Conservation (phyloP, 306 rosid genomes). For the Nissolia schottii region DNA sequence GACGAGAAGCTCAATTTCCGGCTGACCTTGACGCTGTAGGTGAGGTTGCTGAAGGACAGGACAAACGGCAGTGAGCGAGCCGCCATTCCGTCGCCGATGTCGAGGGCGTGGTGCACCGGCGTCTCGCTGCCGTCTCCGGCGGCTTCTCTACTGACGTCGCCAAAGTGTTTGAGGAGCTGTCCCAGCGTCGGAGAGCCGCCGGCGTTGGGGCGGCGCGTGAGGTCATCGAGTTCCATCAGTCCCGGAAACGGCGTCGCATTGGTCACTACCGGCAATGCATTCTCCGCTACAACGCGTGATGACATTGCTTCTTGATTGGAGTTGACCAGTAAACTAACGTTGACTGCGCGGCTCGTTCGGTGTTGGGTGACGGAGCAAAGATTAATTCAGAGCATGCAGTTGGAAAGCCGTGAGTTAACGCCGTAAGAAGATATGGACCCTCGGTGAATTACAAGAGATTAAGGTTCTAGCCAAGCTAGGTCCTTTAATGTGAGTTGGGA, state of each 20-base stretch:
- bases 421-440: not conserved
- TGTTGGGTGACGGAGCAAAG: not conserved
- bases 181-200: slow-evolving; percentile 56
- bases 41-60: slow-evolving; percentile 65
- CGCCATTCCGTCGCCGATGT: slow-evolving; percentile 35
- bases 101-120: slow-evolving; percentile 60
- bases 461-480: not conserved
- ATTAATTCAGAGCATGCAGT: not conserved
- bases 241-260: slow-evolving; percentile 26
- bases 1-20: slow-evolving; percentile 45
- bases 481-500: not conserved
- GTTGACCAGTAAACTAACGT: not conserved
- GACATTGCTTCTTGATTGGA: slow-evolving; percentile 27
- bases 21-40: slow-evolving; percentile 65
- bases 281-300: slow-evolving; percentile 51
- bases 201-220: slow-evolving; percentile 20
- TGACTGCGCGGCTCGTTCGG: not conserved
- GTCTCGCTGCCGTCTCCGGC: slow-evolving; percentile 70
- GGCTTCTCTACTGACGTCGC: slow-evolving; percentile 60
- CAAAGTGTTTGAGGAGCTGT: slow-evolving; percentile 69
- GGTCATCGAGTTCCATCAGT: slow-evolving; percentile 37
- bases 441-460: not conserved
- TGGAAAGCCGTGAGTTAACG: not conserved
- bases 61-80: slow-evolving; percentile 65
- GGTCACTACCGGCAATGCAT: slow-evolving; percentile 19